phyloP scores from a whole-genome alignment of 2,329 filamentous ascomycete genomes.

The Septoria petroselini region DNA sequence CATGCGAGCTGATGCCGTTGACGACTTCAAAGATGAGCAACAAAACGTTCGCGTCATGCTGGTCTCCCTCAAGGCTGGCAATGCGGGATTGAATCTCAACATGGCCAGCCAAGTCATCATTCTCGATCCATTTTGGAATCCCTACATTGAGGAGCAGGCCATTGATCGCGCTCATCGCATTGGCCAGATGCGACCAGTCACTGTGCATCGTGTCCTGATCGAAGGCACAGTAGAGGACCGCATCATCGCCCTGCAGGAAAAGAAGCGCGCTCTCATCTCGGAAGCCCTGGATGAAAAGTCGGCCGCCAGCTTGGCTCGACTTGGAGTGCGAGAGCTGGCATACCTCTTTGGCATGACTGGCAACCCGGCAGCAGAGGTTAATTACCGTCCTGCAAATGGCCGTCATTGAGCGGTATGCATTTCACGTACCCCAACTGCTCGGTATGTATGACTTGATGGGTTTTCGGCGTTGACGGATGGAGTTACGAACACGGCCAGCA shows the following conservation, averaged over 20 bases:
- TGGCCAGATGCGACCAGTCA: slow-evolving; percentile 70
- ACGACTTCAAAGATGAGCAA: slow-evolving; percentile 62
- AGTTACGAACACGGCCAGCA: neutral
- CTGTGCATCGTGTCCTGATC: slow-evolving; percentile 76
- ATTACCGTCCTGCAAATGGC: slow-evolving; percentile 20
- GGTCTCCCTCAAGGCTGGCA: slow-evolving; percentile 75
- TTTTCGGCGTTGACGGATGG: neutral
- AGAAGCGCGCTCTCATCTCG: slow-evolving; percentile 74
- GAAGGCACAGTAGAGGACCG: slow-evolving; percentile 80
- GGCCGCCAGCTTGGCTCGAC: slow-evolving; percentile 61
- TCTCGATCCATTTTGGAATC: slow-evolving; percentile 93
- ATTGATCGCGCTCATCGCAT: slow-evolving; percentile 87
- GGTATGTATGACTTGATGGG: neutral
- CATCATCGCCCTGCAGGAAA: slow-evolving; percentile 73
- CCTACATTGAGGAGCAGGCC: slow-evolving; percentile 87
- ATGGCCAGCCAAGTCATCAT: slow-evolving; percentile 83
- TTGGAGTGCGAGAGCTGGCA: slow-evolving; percentile 64
- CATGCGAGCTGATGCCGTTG: slow-evolving; percentile 64
- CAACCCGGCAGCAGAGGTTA: slow-evolving; percentile 27
- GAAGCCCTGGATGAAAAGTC: slow-evolving; percentile 75
- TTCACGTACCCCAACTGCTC: neutral
- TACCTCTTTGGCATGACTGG: slow-evolving; percentile 60
- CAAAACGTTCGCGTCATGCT: slow-evolving; percentile 65
- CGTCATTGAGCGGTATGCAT: neutral
- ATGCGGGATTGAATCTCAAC: slow-evolving; percentile 81